Evolutionary conservation across 805 yeast genomes (phyloP), one percentile per base, ranked within the genome.

Genomic region (Ogataea nitratoaversa): DNA sequence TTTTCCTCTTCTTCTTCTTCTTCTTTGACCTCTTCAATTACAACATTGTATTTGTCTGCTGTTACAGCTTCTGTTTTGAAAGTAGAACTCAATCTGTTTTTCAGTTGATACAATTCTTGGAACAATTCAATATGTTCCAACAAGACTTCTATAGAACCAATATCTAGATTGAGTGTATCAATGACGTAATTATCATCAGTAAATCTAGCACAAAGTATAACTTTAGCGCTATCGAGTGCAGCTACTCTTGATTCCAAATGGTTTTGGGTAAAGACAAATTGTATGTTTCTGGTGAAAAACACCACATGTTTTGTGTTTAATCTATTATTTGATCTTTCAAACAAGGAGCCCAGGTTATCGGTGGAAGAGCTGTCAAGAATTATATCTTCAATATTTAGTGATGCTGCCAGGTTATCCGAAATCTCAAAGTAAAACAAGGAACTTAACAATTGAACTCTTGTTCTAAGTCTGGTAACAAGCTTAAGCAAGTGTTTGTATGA

Each of bases 311-410:
- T 54, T 23, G 46, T 48, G 3, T 46, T 41, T 4, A 34, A 30
- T 12, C 36, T 38, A 2, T 38, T 33, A n/a, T 42, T 24, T 8
- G 40, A 22, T 17, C 34, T 11, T 7, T 41, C 50, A 38, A 55
- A 56, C n/a, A 59, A 39, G 2, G 61, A 53, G 2, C 49, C 42
- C 17, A 49, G 25, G 28, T 52, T 55, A 38, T 51, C 56, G 6
- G 56, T 43, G 5, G 48, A 39, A 4, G 62, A 48, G 3, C 59
- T 53, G 44, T 59, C 63, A 9, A 56, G 14, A 2, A 54, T 36
- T 2, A 52, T 38, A 41, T 60, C 65, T 35, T 57, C 60, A 9
- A 56, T 14, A 13, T 43, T 23, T 17, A 56, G 25, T 16, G 42
- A 35, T 4, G 39, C 24, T 2, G 37, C 19, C 7, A 57, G 16